Conservation (phyloP, 1,139 yeast species). For the Meyerozyma athensensis region DNA sequence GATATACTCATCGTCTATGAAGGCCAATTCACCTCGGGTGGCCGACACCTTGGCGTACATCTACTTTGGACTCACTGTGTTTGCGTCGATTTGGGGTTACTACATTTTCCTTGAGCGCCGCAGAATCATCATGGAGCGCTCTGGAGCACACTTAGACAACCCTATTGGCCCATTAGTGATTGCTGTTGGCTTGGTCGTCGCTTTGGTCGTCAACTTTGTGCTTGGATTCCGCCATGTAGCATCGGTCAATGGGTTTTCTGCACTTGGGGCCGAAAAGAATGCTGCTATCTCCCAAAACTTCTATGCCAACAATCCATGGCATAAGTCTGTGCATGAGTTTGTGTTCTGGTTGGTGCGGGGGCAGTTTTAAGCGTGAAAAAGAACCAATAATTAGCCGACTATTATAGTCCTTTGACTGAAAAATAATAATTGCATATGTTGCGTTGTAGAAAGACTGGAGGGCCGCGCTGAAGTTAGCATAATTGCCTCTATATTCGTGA, state of each 20-base stretch:
- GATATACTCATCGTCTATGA: conserved; percentile 69
- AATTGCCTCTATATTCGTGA: no score
- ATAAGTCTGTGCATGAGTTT: conserved; percentile 32
- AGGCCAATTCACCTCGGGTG: conserved; percentile 51
- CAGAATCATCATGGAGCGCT: conserved; percentile 69
- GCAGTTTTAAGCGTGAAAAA: no score
- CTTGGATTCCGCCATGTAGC: conserved; percentile 44
- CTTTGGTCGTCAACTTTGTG: conserved; percentile 67
- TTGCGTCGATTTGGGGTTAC: conserved; percentile 89
- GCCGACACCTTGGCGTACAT: conserved; percentile 70
- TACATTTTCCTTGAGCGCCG: conserved; percentile 68
- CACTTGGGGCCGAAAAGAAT: conserved; percentile 6
- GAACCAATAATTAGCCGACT: background rate
- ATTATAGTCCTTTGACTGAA: background rate
- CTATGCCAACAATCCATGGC: conserved; percentile 30
- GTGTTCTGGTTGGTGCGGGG: conserved; percentile 11
- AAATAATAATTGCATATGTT: background rate
- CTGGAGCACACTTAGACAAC: conserved; percentile 84
- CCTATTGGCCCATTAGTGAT: conserved; percentile 83
- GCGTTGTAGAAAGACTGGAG: no score
- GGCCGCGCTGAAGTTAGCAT: no score
- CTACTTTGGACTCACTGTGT: conserved; percentile 75
- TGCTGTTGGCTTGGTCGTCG: conserved; percentile 62
- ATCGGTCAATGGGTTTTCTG: background rate
- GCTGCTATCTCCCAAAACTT: conserved; percentile 24